Percentiles rank a stretch among this genome's conserved stretches.
phyloP scores from a whole-genome alignment of 768 basidiomycete species.

The Agrocybe praecox region DNA sequence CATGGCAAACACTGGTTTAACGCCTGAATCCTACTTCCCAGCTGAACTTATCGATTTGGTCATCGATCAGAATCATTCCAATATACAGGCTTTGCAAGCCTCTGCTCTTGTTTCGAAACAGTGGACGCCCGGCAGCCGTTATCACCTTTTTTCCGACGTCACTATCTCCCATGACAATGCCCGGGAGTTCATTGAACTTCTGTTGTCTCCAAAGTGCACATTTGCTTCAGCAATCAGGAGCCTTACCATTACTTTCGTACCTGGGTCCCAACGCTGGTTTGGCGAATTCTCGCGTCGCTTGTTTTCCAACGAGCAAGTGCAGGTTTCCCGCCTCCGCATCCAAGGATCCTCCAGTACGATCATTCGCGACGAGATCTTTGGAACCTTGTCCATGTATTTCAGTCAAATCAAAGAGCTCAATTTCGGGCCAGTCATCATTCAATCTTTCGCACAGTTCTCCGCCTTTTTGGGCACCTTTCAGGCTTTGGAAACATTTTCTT shows the following conservation, averaged over 20 bases:
- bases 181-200: constrained; percentile 14
- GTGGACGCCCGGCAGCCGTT: constrained; percentile 24
- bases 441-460: constrained; percentile 13
- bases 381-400: constrained; percentile 7
- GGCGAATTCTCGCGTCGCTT: constrained; percentile 17
- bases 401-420: constrained; percentile 9
- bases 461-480: constrained; percentile 12
- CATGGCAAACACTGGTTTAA: constrained; percentile 8
- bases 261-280: constrained; percentile 23
- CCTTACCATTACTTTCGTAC: constrained; percentile 13
- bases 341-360: constrained; percentile 12
- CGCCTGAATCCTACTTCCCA: constrained; percentile 16
- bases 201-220: constrained; percentile 18
- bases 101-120: constrained; percentile 27
- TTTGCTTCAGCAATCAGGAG: constrained; percentile 10
- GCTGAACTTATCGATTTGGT: constrained; percentile 29
- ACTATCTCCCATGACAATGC: constrained; percentile 16
- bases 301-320: constrained; percentile 5
- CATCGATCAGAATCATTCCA: constrained; percentile 25
- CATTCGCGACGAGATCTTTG: constrained; percentile 15
- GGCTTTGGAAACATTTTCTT: constrained; percentile 14
- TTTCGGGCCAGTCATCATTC: constrained; percentile 15
- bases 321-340: constrained; percentile 14
- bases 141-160: constrained; percentile 23
- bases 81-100: constrained; percentile 20